Conservation (phyloP, 306 rosid genomes). For the Fagus sylvatica region DNA sequence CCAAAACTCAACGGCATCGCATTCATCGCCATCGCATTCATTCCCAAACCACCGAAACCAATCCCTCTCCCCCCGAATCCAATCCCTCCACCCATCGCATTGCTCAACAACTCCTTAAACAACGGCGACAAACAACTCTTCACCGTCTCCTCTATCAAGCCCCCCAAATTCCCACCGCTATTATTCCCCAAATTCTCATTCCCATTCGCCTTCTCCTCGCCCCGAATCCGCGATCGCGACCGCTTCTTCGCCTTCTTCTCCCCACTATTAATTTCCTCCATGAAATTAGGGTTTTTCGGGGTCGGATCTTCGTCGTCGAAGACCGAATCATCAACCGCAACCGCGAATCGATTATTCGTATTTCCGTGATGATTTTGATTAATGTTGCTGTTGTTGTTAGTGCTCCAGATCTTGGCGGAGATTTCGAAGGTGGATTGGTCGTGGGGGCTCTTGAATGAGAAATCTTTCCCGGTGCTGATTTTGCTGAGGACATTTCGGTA, state of each 20-base stretch:
- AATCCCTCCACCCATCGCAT: slow-evolving; percentile 37
- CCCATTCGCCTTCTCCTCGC: slow-evolving; percentile 27
- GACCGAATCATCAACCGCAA: slow-evolving; percentile 38
- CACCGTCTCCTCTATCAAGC: slow-evolving; percentile 6
- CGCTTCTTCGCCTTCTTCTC: slow-evolving; percentile 54
- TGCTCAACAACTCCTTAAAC: slow-evolving; percentile 30
- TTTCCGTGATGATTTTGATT: not conserved
- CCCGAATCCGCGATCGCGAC: slow-evolving; percentile 25
- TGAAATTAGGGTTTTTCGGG: slow-evolving; percentile 39
- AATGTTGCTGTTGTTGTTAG: not conserved
- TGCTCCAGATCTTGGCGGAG: slow-evolving; percentile 72
- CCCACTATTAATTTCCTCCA: slow-evolving; percentile 32
- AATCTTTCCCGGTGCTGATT: slow-evolving; percentile 48
- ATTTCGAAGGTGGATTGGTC: slow-evolving; percentile 70
- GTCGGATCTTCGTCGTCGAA: slow-evolving; percentile 68
- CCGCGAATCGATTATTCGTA: slow-evolving; percentile 27
- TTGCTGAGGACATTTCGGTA: slow-evolving; percentile 46
- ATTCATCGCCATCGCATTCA: slow-evolving; percentile 26
- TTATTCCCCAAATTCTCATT: too few relatives aligned
- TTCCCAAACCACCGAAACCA: slow-evolving; percentile 31
- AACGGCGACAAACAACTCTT: slow-evolving; percentile 8
- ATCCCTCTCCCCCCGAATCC: slow-evolving; percentile 40
- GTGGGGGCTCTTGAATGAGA: slow-evolving; percentile 61
- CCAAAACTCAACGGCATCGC: slow-evolving; percentile 36
- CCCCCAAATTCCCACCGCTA: not conserved